phyloP scores from a whole-genome alignment of 495 filamentous ascomycete genomes.

The Aspergillus ellipticus region DNA sequence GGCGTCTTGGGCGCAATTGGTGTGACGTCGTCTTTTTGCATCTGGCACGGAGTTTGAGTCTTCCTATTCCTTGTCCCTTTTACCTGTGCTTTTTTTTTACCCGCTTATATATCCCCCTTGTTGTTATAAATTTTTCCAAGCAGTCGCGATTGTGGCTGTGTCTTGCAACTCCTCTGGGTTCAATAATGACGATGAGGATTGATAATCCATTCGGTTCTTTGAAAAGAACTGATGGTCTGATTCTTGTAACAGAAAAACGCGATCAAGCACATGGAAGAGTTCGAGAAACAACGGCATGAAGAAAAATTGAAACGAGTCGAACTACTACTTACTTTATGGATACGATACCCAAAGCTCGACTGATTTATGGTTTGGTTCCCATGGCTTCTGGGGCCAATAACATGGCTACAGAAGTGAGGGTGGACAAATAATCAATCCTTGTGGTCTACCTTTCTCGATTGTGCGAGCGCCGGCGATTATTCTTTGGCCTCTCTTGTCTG shows the following conservation, averaged over 20 bases:
- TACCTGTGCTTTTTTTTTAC: not conserved
- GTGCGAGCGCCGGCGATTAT: not conserved
- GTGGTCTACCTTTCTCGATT: not conserved
- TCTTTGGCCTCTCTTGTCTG: not conserved
- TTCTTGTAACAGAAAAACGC: not conserved
- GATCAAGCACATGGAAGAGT: not conserved
- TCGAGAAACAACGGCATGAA: not conserved
- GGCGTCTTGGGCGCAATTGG: constrained; percentile 23
- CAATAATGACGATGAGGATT: not conserved
- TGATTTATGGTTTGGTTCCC: constrained; percentile 3
- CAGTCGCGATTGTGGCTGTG: not conserved
- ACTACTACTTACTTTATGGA: constrained; percentile 26
- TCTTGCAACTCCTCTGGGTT: not conserved
- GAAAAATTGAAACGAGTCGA: constrained; percentile 11
- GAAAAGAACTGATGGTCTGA: not conserved
- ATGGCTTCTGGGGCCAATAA: not conserved
- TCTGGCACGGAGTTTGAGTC: constrained; percentile 18
- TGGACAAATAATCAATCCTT: not conserved
- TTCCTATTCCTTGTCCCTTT: not conserved
- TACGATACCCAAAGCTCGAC: constrained; percentile 39
- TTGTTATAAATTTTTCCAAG: not conserved
- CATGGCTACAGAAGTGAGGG: not conserved
- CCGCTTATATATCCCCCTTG: not conserved
- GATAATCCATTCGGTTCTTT: not conserved
- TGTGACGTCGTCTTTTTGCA: constrained; percentile 13